Conservation (phyloP, 257 asterid genomes). For the Datura wrightii region DNA sequence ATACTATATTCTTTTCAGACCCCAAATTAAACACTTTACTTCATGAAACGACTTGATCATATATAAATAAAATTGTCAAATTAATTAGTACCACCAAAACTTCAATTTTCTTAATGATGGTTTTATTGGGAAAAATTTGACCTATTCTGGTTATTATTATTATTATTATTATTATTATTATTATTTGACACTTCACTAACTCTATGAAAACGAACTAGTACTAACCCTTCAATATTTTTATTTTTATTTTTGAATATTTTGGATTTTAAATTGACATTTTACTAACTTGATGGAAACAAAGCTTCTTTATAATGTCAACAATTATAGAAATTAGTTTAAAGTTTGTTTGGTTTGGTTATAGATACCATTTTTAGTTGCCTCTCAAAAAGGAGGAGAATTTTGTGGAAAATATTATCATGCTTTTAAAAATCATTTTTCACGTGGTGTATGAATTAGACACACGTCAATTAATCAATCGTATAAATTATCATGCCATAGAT, state of each 20-base stretch:
- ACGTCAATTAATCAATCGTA: neutral
- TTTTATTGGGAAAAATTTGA: no score
- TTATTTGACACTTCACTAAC: neutral
- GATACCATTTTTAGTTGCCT: neutral
- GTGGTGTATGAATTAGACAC: neutral
- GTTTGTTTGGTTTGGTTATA: neutral
- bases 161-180: no score
- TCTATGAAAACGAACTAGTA: neutral
- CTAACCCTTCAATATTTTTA: neutral
- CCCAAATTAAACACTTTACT: no score
- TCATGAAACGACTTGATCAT: no score
- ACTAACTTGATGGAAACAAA: conserved; percentile 9
- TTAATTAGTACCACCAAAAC: no score
- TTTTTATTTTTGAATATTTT: neutral
- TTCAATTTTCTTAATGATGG: no score
- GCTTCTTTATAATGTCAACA: neutral
- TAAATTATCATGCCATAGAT: neutral
- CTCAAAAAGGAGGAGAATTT: neutral
- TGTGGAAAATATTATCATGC: neutral
- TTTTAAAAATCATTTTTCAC: neutral
- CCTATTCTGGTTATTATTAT: no score
- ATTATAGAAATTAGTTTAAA: neutral
- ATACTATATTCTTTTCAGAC: no score
- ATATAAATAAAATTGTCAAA: no score
- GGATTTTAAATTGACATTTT: neutral